Conservation (phyloP, 1,284 basidiomycete species). For the Cutaneotrichosporon curvatum region DNA sequence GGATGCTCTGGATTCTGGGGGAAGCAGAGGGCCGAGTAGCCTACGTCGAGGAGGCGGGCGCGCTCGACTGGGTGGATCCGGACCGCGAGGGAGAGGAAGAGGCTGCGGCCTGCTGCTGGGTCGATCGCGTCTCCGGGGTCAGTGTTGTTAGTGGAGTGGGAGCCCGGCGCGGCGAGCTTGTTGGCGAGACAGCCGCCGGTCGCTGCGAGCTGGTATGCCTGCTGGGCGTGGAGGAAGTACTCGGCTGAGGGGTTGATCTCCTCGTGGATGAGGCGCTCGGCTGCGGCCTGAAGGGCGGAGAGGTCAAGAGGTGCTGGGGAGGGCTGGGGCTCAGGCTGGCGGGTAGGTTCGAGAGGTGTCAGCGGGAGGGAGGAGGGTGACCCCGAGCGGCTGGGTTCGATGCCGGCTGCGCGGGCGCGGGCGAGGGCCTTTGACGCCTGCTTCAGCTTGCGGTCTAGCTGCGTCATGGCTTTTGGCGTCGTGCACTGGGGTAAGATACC, state of each 20-base stretch:
- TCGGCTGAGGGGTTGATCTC: background rate
- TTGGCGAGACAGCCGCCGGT: background rate
- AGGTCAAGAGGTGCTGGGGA: background rate
- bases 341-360: no score
- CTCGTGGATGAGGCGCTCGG: background rate
- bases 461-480: background rate
- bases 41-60: slow-evolving; percentile 10
- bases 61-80: slow-evolving; percentile 8
- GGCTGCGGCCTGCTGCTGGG: slow-evolving; percentile 21
- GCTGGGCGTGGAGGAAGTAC: slow-evolving; percentile 31
- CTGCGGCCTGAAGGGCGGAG: background rate
- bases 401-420: background rate
- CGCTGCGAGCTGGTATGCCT: slow-evolving; percentile 27
- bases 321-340: no score
- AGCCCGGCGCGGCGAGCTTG: background rate
- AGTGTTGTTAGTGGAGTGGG: background rate
- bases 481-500: background rate
- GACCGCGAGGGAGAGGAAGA: slow-evolving; percentile 34
- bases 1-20: slow-evolving; percentile 4
- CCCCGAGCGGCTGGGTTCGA: no score
- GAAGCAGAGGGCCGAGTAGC: slow-evolving; percentile 18
- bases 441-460: background rate
- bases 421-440: background rate
- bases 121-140: no score
- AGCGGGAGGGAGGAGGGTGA: no score